phyloP scores from a whole-genome alignment of 208 protist genomes.

The Trypanosoma caninum region DNA sequence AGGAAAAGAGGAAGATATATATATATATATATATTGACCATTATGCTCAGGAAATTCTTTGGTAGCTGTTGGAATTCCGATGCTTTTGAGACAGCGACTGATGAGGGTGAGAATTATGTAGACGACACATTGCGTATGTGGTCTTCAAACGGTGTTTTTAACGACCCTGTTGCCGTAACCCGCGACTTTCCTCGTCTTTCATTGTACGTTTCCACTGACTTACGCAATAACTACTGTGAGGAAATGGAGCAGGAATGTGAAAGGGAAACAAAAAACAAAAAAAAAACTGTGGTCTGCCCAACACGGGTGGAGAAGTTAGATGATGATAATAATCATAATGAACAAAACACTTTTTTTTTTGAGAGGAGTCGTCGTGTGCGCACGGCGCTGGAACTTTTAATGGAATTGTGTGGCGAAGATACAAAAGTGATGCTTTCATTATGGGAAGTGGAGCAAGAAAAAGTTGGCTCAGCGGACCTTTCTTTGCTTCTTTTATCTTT shows the following conservation, averaged over 20 bases:
- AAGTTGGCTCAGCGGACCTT: conserved; percentile 20
- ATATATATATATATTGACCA: no score
- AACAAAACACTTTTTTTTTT: conserved; percentile 14
- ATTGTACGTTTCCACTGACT: conserved; percentile 38
- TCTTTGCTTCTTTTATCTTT: conserved; percentile 38
- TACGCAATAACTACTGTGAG: conserved; percentile 24
- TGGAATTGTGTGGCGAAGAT: conserved; percentile 54
- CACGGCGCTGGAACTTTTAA: conserved; percentile 32
- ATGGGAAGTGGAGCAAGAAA: conserved; percentile 28
- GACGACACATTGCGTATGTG: conserved; percentile 6
- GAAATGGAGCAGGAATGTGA: background rate
- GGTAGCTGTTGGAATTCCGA: background rate
- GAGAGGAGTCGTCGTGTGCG: conserved; percentile 32
- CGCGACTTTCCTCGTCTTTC: conserved; percentile 79
- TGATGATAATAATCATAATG: conserved; percentile 1
- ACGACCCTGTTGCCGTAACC: conserved; percentile 51
- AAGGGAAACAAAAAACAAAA: background rate
- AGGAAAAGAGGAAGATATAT: no score
- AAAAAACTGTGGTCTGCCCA: background rate
- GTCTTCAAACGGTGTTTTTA: conserved; percentile 26
- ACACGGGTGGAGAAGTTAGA: background rate
- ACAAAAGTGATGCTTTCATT: conserved; percentile 24
- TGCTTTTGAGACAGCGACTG: background rate
- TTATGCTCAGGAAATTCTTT: background rate
- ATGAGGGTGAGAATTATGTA: background rate